These are phyloP conservation scores for Calcarisporium arbuscula DNA, from an alignment of 2,329 filamentous ascomycete genomes.

Conservation along the genomic window DNA sequence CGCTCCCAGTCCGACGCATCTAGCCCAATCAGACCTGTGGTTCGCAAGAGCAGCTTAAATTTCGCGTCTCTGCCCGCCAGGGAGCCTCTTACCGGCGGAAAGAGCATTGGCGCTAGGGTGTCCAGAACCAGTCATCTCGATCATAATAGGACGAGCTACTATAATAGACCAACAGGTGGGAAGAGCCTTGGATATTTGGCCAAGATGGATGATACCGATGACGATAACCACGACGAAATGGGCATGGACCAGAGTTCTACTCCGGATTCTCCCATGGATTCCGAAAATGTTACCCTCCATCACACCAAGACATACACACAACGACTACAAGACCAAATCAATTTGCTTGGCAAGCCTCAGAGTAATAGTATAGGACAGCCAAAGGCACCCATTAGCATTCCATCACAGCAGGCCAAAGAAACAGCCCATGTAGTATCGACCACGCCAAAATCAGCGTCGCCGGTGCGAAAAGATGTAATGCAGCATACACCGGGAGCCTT, in stretches of 20 bases:
- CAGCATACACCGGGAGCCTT: constrained; percentile 53
- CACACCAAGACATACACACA: constrained; percentile 93
- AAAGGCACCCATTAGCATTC: constrained; percentile 38
- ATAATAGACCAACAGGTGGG: constrained; percentile 66
- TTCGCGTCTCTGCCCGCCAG: constrained; percentile 90
- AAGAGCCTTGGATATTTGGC: constrained; percentile 56
- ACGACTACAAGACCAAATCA: constrained; percentile 87
- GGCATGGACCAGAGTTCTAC: constrained; percentile 40
- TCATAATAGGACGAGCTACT: constrained; percentile 64
- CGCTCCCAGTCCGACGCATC: constrained; percentile 63
- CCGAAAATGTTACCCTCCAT: constrained; percentile 32
- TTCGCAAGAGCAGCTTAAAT: constrained; percentile 90
- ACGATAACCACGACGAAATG: constrained; percentile 46
- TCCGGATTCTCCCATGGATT: constrained; percentile 33
- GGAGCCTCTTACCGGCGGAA: constrained; percentile 78
- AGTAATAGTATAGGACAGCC: constrained; percentile 39
- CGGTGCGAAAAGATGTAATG: constrained; percentile 19
- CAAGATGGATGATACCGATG: constrained; percentile 37
- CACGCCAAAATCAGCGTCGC: constrained; percentile 22
- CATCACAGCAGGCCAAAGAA: constrained; percentile 28
- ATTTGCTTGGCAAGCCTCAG: constrained; percentile 56
- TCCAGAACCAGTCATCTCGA: constrained; percentile 78
- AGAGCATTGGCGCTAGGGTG: constrained; percentile 67
- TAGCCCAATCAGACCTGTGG: constrained; percentile 67
- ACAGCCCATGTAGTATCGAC: too few species aligned